Conservation (phyloP, 2,329 filamentous ascomycete genomes). For the Lasiodiplodia hormozganensis region DNA sequence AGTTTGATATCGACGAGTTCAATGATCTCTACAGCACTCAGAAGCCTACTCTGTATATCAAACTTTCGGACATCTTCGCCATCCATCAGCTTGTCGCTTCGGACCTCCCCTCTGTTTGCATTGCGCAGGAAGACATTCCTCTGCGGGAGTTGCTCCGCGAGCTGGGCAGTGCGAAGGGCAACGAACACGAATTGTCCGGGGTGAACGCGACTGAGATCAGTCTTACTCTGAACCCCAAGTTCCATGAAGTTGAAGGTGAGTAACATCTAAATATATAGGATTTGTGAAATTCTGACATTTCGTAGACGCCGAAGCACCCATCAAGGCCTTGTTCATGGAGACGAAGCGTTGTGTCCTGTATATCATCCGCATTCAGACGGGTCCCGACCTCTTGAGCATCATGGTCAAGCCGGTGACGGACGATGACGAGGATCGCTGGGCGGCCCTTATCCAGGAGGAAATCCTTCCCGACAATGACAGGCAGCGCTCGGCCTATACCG, state of each 20-base stretch:
- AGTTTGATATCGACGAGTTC: conserved; percentile 98
- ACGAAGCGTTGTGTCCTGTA: conserved; percentile 97
- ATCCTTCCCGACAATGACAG: conserved; percentile 63
- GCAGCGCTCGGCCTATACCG: conserved; percentile 77
- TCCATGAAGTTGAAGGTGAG: conserved; percentile 79
- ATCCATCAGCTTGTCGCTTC: conserved; percentile 87
- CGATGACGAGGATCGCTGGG: conserved; percentile 92
- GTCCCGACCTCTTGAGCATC: conserved; percentile 91
- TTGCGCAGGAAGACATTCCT: conserved; percentile 76
- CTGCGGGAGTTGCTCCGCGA: conserved; percentile 92
- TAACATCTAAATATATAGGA: not conserved
- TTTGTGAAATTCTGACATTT: conserved; percentile 35
- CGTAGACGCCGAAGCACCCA: conserved; percentile 84
- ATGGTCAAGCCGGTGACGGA: conserved; percentile 85
- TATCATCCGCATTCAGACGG: conserved; percentile 95
- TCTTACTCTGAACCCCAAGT: conserved; percentile 86
- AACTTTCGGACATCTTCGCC: conserved; percentile 96
- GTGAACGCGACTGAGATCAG: conserved; percentile 89
- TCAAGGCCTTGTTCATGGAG: conserved; percentile 96
- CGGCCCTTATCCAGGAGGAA: conserved; percentile 80
- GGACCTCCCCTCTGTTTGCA: conserved; percentile 79
- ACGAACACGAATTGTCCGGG: conserved; percentile 89
- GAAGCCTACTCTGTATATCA: conserved; percentile 98
- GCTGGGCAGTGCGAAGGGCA: conserved; percentile 93
- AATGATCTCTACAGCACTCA: conserved; percentile 97